phyloP scores from a whole-genome alignment of 768 basidiomycete genomes.

The Gymnopilus junonius region DNA sequence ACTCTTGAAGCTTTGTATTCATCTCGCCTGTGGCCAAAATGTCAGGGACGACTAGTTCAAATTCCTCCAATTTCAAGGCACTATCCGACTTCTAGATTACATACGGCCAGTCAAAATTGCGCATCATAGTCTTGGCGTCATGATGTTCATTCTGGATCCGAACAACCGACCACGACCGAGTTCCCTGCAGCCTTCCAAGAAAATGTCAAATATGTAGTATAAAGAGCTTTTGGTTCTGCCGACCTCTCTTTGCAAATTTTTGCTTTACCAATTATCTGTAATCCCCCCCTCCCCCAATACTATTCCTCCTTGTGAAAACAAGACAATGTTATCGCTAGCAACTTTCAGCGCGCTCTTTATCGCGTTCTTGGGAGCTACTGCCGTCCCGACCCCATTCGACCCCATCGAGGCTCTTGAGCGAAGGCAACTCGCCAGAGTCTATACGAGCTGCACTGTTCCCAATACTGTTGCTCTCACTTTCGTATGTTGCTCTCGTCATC shows the following conservation, averaged over 20 bases:
- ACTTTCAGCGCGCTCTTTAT: conserved; percentile 6
- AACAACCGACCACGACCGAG: not conserved
- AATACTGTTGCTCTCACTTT: conserved; percentile 31
- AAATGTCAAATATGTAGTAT: not conserved
- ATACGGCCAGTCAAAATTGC: no score
- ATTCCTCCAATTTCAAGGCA: not conserved
- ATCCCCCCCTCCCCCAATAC: not conserved
- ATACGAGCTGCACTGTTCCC: conserved; percentile 34
- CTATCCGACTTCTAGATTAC: not conserved
- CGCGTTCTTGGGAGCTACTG: conserved; percentile 6
- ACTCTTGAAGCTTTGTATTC: no score
- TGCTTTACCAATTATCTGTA: no score
- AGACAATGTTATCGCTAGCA: not conserved
- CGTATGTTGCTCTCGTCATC: conserved; percentile 11
- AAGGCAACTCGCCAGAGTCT: conserved; percentile 28
- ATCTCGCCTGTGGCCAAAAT: no score
- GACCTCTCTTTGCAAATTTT: not conserved
- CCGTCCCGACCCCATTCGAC: not conserved
- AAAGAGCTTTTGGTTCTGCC: not conserved
- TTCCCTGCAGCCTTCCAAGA: not conserved
- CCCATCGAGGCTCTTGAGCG: conserved; percentile 16
- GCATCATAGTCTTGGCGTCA: not conserved
- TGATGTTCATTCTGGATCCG: not conserved
- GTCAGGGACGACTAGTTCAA: not conserved
- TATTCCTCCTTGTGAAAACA: not conserved